Conservation (phyloP, 2,329 filamentous ascomycete species). For the Sporothrix humicola region DNA sequence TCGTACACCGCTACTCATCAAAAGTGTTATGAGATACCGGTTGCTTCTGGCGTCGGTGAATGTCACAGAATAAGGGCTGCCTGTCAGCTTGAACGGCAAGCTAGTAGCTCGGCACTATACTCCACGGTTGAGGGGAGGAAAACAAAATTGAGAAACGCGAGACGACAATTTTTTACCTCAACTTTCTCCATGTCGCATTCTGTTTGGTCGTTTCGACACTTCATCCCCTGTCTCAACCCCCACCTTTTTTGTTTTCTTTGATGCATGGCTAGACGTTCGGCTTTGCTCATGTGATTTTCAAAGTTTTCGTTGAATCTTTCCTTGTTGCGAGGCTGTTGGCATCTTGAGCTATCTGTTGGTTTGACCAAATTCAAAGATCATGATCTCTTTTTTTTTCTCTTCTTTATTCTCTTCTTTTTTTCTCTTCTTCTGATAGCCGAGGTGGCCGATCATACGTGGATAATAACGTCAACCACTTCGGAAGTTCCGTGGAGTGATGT, state of each 20-base stretch:
- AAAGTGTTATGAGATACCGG: background rate
- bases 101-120: background rate
- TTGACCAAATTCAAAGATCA: background rate
- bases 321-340: too few species aligned
- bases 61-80: background rate
- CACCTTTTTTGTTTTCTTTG: constrained; percentile 5
- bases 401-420: background rate
- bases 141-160: too few species aligned
- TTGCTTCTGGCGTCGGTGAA: background rate
- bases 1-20: background rate
- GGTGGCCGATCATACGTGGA: background rate
- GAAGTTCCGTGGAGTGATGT: background rate
- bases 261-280: background rate
- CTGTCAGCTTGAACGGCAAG: background rate
- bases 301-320: background rate
- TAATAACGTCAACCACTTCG: background rate
- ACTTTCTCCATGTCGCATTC: background rate
- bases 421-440: background rate
- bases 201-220: background rate
- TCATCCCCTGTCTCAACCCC: constrained; percentile 6
- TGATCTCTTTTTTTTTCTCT: background rate
- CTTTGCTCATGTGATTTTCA: constrained; percentile 7
- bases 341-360: background rate
- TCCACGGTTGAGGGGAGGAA: background rate
- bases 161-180: too few species aligned